Conservation (phyloP, 306 rosid species). For the Morella rubra region DNA sequence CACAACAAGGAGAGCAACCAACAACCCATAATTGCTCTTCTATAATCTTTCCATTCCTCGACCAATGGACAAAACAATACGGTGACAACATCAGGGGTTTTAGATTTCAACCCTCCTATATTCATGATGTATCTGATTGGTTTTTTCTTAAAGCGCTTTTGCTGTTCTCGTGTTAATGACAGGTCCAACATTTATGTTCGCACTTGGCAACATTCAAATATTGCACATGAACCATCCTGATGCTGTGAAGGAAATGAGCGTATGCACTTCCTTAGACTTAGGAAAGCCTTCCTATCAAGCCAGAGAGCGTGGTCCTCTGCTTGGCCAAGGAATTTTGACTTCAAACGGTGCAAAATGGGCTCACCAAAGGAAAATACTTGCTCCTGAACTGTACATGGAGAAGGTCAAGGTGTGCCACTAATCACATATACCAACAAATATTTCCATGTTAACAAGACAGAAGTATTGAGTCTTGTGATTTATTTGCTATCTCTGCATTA, state of each 20-base stretch:
- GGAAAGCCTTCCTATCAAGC: slow-evolving; percentile 39
- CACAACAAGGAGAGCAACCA: not conserved
- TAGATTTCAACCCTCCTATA: not conserved
- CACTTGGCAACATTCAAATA: slow-evolving; percentile 43
- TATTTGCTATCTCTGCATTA: no score
- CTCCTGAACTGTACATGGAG: slow-evolving; percentile 34
- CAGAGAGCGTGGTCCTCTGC: slow-evolving; percentile 33
- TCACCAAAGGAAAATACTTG: slow-evolving; percentile 45
- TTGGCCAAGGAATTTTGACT: slow-evolving; percentile 43
- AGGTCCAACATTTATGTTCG: slow-evolving; percentile 37
- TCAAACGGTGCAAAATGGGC: slow-evolving; percentile 45
- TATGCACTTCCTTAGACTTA: slow-evolving; percentile 41
- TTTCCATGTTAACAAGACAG: no score
- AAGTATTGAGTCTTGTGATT: no score
- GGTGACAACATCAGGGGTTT: slow-evolving; percentile 18
- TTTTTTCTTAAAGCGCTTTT: not conserved
- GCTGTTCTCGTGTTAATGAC: not conserved
- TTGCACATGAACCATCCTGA: slow-evolving; percentile 36
- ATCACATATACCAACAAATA: not conserved
- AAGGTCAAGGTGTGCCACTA: not conserved
- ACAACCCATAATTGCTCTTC: slow-evolving; percentile 29
- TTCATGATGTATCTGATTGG: not conserved
- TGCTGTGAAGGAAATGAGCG: slow-evolving; percentile 31
- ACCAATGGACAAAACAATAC: slow-evolving; percentile 36
- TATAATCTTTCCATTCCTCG: slow-evolving; percentile 32